A percentile compares a stretch with the other conserved stretches of the same genome.
Conservation (phyloP, 441 rosid genomes). For the Euphorbia schlechtendalii region DNA sequence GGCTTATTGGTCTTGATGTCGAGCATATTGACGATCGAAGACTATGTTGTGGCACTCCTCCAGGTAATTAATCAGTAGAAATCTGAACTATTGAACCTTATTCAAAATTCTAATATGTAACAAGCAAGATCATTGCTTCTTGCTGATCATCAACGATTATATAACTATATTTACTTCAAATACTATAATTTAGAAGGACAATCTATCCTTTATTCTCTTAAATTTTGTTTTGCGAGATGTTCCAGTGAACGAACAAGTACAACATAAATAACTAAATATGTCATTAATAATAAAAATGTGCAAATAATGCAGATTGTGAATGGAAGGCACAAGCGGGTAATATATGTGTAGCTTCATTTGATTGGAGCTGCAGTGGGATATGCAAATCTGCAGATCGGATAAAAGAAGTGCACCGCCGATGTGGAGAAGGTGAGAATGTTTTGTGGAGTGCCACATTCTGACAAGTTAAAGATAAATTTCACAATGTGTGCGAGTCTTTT, state of each 20-base stretch:
- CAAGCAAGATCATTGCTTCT: too few relatives aligned
- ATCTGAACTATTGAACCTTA: not conserved
- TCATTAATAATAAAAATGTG: too few relatives aligned
- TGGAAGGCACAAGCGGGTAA: constrained; percentile 95
- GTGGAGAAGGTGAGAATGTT: constrained; percentile 78
- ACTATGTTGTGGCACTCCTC: constrained; percentile 93
- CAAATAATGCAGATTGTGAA: constrained; percentile 54
- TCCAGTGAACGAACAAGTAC: too few relatives aligned
- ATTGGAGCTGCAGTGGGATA: constrained; percentile 89
- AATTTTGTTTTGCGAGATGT: too few relatives aligned
- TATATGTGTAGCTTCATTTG: constrained; percentile 76
- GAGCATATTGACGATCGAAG: constrained; percentile 90
- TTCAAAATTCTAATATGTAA: too few relatives aligned
- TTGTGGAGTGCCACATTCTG: constrained; percentile 68
- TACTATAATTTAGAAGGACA: too few relatives aligned
- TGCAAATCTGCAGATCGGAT: constrained; percentile 76
- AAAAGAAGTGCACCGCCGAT: constrained; percentile 74
- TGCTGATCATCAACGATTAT: too few relatives aligned
- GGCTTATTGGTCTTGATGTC: constrained; percentile 93
- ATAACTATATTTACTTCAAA: too few relatives aligned
- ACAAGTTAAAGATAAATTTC: too few relatives aligned
- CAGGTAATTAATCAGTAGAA: constrained; percentile 51
- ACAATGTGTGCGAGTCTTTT: too few relatives aligned
- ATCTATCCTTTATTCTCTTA: too few relatives aligned
- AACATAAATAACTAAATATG: too few relatives aligned